These are phyloP conservation scores for Theileria luwenshuni DNA, from an alignment of 169 alveolate species.

Conservation along the genomic window DNA sequence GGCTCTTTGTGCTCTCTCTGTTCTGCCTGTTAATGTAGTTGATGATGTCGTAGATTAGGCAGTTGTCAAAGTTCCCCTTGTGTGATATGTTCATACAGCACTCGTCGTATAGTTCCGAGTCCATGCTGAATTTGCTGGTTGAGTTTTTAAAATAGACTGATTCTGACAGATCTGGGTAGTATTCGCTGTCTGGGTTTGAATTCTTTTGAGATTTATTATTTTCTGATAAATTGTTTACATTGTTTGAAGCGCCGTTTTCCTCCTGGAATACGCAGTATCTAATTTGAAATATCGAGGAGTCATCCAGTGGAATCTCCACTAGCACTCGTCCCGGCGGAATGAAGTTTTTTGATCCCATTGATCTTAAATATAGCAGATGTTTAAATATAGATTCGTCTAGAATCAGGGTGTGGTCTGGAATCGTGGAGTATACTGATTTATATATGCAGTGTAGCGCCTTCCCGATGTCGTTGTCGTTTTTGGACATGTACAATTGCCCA, in stretches of 20 bases:
- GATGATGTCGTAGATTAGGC: constrained; percentile 25
- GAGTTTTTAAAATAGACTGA: constrained; percentile 14
- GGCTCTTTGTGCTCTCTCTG: not conserved
- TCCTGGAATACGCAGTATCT: constrained; percentile 32
- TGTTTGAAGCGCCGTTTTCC: not conserved
- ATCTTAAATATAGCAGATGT: constrained; percentile 10
- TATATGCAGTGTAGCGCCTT: constrained; percentile 15
- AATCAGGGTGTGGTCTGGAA: constrained; percentile 31
- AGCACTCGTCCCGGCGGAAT: constrained; percentile 39
- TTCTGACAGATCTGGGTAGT: constrained; percentile 4
- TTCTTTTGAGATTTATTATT: constrained; percentile 1
- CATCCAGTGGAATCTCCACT: constrained; percentile 21
- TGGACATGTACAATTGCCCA: constrained; percentile 22
- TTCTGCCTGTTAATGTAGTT: not conserved
- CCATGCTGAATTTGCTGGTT: not conserved
- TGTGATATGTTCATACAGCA: constrained; percentile 15
- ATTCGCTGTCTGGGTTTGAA: not conserved
- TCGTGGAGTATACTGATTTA: constrained; percentile 9
- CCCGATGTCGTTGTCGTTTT: constrained; percentile 18
- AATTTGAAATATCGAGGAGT: constrained; percentile 16
- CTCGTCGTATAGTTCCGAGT: constrained; percentile 13
- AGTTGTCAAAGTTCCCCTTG: constrained; percentile 27
- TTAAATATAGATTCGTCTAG: constrained; percentile 23
- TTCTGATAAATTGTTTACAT: not conserved
- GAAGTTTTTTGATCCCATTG: constrained; percentile 16